Percentiles rank a stretch among this genome's conserved stretches.
Conservation (phyloP, 129 eudicot species). For the Tagetes patula region DNA sequence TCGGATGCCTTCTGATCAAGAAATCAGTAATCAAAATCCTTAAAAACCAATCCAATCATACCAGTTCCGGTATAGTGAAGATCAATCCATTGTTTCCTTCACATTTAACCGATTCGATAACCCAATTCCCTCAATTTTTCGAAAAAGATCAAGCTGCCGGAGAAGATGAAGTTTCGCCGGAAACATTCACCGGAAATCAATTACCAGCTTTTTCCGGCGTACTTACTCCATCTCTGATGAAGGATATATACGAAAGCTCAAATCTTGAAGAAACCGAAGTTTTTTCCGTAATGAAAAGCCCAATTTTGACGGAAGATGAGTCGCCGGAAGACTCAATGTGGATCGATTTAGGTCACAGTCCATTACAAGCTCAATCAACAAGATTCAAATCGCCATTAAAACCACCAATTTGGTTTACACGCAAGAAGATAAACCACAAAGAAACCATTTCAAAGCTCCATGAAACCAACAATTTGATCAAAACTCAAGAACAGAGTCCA, state of each 20-base stretch:
- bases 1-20: slow-evolving; percentile 90
- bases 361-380: slow-evolving; percentile 52
- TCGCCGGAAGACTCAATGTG: slow-evolving; percentile 83
- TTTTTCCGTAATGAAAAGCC: slow-evolving; percentile 81
- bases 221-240: slow-evolving; percentile 68
- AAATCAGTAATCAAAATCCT: slow-evolving; percentile 74
- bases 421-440: slow-evolving; percentile 46
- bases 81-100: slow-evolving; percentile 70
- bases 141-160: slow-evolving; percentile 2
- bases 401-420: slow-evolving; percentile 69
- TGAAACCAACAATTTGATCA: slow-evolving; percentile 50
- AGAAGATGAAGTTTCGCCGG: slow-evolving; percentile 50
- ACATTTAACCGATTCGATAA: slow-evolving; percentile 69
- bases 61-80: slow-evolving; percentile 84
- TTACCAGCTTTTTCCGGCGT: slow-evolving; percentile 94
- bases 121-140: slow-evolving; percentile 52
- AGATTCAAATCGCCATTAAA: slow-evolving; percentile 47
- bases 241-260: slow-evolving; percentile 74
- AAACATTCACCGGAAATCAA: slow-evolving; percentile 51
- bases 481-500: slow-evolving; percentile 55
- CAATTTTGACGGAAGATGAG: slow-evolving; percentile 67
- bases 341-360: slow-evolving; percentile 94
- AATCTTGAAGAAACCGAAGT: slow-evolving; percentile 73
- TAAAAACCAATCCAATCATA: slow-evolving; percentile 69
- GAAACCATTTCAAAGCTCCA: slow-evolving; percentile 27